These are phyloP conservation scores for Senecio squalidus DNA, from an alignment of 140 eudicot species.

Conservation along the genomic window DNA sequence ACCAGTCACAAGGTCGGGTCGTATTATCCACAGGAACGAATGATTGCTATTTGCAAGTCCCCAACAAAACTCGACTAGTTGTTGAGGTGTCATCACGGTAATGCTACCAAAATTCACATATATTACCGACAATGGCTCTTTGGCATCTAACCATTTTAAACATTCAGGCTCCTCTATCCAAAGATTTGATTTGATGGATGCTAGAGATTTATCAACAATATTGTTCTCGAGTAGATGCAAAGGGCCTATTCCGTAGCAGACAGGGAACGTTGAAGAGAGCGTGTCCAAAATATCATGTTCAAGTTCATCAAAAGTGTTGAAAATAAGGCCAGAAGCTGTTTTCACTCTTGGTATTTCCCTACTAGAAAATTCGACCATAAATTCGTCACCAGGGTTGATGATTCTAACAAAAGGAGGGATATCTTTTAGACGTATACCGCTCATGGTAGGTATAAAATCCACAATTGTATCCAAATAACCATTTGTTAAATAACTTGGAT, in stretches of 20 bases:
- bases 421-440: slow-evolving; percentile 33
- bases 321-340: slow-evolving; percentile 26
- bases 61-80: slow-evolving; percentile 51
- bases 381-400: slow-evolving; percentile 34
- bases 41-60: slow-evolving; percentile 47
- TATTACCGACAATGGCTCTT: slow-evolving; percentile 33
- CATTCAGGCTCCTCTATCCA: slow-evolving; percentile 51
- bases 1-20: slow-evolving; percentile 46
- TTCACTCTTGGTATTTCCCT: slow-evolving; percentile 8
- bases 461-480: slow-evolving; percentile 37
- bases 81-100: slow-evolving; percentile 34
- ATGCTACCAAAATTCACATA: slow-evolving; percentile 62
- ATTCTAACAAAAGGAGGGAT: slow-evolving; percentile 41
- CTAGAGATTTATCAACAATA: slow-evolving; percentile 18
- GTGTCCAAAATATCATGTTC: slow-evolving; percentile 28
- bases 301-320: slow-evolving; percentile 45
- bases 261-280: slow-evolving; percentile 20
- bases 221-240: slow-evolving; percentile 25
- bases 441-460: slow-evolving; percentile 41
- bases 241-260: slow-evolving; percentile 38
- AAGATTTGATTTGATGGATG: slow-evolving; percentile 34
- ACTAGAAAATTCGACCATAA: slow-evolving; percentile 21
- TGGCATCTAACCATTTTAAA: slow-evolving; percentile 41
- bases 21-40: slow-evolving; percentile 44
- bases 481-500: slow-evolving; percentile 24